Conservation (phyloP, 768 basidiomycete genomes). For the Butyriboletus loyo region DNA sequence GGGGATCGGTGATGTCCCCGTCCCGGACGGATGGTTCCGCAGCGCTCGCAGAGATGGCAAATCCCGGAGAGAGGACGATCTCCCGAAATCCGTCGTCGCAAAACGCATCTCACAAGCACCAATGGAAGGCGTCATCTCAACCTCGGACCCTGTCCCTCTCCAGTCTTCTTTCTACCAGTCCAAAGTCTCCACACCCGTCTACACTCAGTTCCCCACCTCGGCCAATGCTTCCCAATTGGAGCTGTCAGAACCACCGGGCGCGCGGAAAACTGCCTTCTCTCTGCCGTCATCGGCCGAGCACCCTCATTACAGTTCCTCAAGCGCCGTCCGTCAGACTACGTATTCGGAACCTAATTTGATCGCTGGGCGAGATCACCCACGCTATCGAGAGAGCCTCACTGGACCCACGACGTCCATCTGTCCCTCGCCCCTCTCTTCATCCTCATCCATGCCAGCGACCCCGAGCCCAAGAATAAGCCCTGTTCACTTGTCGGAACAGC, state of each 20-base stretch:
- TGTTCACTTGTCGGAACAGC: constrained; percentile 30
- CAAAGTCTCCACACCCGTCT: constrained; percentile 22
- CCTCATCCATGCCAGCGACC: constrained; percentile 38
- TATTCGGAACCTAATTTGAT: constrained; percentile 32
- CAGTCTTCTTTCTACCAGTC: constrained; percentile 23
- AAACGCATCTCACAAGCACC: constrained; percentile 33
- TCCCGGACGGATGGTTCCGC: constrained; percentile 77
- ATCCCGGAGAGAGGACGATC: constrained; percentile 38
- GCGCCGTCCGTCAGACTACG: constrained; percentile 27
- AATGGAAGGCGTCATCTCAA: constrained; percentile 28
- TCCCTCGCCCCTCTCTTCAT: constrained; percentile 35
- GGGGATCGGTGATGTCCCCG: constrained; percentile 58
- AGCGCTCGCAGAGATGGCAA: constrained; percentile 70
- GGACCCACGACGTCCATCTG: constrained; percentile 25
- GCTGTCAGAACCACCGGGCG: constrained; percentile 17
- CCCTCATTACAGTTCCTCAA: constrained; percentile 16
- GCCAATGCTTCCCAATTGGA: constrained; percentile 25
- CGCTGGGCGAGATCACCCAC: constrained; percentile 16
- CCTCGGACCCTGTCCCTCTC: constrained; percentile 14
- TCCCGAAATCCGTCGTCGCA: constrained; percentile 48
- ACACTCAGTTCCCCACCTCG: constrained; percentile 34
- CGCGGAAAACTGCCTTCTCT: constrained; percentile 30
- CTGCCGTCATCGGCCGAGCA: constrained; percentile 30
- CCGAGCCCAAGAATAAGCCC: constrained; percentile 30
- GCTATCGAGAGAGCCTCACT: constrained; percentile 19